A percentile compares a stretch with the other conserved stretches of the same genome.
phyloP scores from a whole-genome alignment of 2,329 filamentous ascomycete genomes.

The Blastomyces parvus region DNA sequence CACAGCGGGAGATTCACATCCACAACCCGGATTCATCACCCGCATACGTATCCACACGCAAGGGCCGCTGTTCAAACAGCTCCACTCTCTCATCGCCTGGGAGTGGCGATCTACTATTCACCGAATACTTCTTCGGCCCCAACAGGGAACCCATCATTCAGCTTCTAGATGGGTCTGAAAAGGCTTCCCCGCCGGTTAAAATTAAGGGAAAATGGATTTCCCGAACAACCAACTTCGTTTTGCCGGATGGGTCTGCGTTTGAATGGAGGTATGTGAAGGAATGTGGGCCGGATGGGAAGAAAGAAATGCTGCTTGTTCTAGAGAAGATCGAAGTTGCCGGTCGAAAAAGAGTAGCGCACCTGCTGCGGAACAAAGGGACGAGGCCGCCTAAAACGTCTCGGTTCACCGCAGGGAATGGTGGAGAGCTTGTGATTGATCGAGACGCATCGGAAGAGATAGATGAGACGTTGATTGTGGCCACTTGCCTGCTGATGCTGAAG shows the following conservation, averaged over 20 bases:
- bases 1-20: slow-evolving; percentile 30
- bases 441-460: slow-evolving; percentile 30
- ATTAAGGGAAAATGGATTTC: slow-evolving; percentile 37
- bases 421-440: slow-evolving; percentile 44
- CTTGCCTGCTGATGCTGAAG: slow-evolving; percentile 54
- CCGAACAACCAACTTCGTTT: slow-evolving; percentile 40
- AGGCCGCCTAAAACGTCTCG: slow-evolving; percentile 30
- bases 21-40: slow-evolving; percentile 29
- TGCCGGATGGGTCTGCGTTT: slow-evolving; percentile 41
- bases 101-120: slow-evolving; percentile 37
- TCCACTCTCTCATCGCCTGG: slow-evolving; percentile 39
- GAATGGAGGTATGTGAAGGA: slow-evolving; percentile 49
- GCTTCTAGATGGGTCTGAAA: slow-evolving; percentile 22
- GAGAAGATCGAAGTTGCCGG: slow-evolving; percentile 12
- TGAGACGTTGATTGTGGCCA: slow-evolving; percentile 46
- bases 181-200: slow-evolving; percentile 20
- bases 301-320: slow-evolving; percentile 23
- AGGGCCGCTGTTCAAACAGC: slow-evolving; percentile 40
- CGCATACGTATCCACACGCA: slow-evolving; percentile 46
- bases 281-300: slow-evolving; percentile 17
- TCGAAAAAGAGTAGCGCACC: slow-evolving; percentile 28
- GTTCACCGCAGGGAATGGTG: slow-evolving; percentile 35
- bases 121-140: slow-evolving; percentile 50
- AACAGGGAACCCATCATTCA: slow-evolving; percentile 42
- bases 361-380: slow-evolving; percentile 34